A percentile compares a stretch with the other conserved stretches of the same genome.
These are phyloP conservation scores for Trichoderma brevicompactum DNA, from an alignment of 2,329 filamentous ascomycete species.

Conservation along the genomic window DNA sequence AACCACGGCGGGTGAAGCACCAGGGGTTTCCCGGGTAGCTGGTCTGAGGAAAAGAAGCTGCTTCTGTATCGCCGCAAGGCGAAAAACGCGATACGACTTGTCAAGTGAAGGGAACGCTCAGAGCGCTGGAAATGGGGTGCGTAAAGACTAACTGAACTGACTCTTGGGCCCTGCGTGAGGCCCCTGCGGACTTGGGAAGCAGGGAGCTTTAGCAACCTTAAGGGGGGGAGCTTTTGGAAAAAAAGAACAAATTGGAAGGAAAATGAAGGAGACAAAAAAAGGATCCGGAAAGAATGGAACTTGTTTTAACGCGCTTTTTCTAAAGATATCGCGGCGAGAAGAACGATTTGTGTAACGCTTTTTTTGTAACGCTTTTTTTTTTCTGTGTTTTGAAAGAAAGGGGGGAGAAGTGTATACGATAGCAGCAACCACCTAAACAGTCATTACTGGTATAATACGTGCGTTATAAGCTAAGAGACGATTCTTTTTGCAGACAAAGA, in stretches of 20 bases:
- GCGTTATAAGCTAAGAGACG: not conserved
- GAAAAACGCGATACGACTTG: conserved; percentile 28
- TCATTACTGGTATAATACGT: conserved; percentile 28
- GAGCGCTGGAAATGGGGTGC: conserved; percentile 21
- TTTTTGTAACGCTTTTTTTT: conserved; percentile 22
- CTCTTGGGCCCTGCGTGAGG: conserved; percentile 12
- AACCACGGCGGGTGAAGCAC: conserved; percentile 28
- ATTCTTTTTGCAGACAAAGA: not conserved
- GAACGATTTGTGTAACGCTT: conserved; percentile 27
- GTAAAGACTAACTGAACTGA: not conserved
- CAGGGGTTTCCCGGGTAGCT: conserved; percentile 27
- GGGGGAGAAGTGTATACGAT: conserved; percentile 26
- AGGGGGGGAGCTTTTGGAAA: conserved; percentile 3
- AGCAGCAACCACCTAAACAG: conserved; percentile 28
- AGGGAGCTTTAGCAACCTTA: not conserved
- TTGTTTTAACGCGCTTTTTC: conserved; percentile 4
- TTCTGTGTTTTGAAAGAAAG: not conserved
- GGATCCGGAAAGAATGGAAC: conserved; percentile 8
- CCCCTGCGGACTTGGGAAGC: not conserved
- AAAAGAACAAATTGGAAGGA: conserved; percentile 6
- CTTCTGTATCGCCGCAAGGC: conserved; percentile 30
- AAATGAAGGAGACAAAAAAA: conserved; percentile 20
- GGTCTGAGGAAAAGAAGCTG: conserved; percentile 30
- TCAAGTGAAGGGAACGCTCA: conserved; percentile 25
- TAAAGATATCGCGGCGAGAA: conserved; percentile 21